Evolutionary conservation across 2,329 filamentous ascomycete genomes (phyloP).

Genomic region (Fusarium sp.): DNA sequence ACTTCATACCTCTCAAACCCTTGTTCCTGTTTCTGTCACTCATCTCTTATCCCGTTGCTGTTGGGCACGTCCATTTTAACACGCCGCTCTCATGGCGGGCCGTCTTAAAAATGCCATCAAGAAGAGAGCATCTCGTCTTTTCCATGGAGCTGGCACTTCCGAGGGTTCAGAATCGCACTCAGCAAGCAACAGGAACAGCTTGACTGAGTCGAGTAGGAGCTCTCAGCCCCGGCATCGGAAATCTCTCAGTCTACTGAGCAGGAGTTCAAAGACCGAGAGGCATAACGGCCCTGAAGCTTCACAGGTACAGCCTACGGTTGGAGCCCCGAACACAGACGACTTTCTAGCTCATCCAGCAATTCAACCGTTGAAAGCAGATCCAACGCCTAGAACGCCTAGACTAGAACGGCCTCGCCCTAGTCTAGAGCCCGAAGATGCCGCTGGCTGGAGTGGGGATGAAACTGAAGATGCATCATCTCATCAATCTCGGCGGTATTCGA

Average conservation of each 20-base stretch:
- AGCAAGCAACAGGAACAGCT: not conserved
- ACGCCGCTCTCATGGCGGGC: slow-evolving; percentile 17
- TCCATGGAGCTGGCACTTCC: not conserved
- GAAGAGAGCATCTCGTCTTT: slow-evolving; percentile 31
- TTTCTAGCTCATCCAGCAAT: slow-evolving; percentile 29
- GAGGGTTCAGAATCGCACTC: not conserved
- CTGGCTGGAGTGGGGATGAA: not conserved
- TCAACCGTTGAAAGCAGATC: slow-evolving; percentile 13
- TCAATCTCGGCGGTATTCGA: not conserved
- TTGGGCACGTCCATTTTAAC: not conserved
- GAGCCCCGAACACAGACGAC: not conserved
- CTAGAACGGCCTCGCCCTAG: slow-evolving; percentile 25
- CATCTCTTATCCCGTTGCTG: not conserved
- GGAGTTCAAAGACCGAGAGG: slow-evolving; percentile 6
- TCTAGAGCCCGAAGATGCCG: not conserved
- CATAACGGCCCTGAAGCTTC: not conserved
- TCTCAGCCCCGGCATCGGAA: slow-evolving; percentile 12
- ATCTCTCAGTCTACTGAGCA: slow-evolving; percentile 17
- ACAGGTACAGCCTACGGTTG: not conserved
- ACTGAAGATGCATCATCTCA: not conserved
- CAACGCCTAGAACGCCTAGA: slow-evolving; percentile 20
- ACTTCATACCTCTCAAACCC: not conserved
- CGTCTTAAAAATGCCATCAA: slow-evolving; percentile 31
- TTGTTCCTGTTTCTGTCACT: not conserved
- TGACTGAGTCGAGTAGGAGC: not conserved